These are phyloP conservation scores for Ophiognomonia clavigignenti-juglandacearum DNA, from an alignment of 2,329 filamentous ascomycete species.

Conservation along the genomic window DNA sequence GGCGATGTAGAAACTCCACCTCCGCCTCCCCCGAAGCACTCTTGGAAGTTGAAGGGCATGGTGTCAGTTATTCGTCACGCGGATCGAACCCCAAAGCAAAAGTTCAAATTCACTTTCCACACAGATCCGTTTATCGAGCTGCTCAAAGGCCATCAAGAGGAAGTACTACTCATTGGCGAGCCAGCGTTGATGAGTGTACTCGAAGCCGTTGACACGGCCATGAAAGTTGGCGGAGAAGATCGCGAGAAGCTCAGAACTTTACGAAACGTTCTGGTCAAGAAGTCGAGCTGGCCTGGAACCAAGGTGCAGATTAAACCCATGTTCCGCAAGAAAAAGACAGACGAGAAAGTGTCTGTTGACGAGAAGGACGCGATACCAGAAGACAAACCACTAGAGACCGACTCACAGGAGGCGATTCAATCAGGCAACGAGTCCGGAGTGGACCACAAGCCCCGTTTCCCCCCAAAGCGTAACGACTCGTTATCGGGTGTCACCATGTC, in stretches of 20 bases:
- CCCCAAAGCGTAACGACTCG: constrained; percentile 70
- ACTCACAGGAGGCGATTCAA: not conserved
- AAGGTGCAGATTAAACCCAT: constrained; percentile 99
- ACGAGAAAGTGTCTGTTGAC: constrained; percentile 41
- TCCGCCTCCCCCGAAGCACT: constrained; percentile 75
- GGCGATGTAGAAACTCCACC: constrained; percentile 47
- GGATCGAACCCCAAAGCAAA: constrained; percentile 96
- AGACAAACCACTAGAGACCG: constrained; percentile 6
- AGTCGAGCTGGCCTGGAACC: constrained; percentile 89
- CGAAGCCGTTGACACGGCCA: constrained; percentile 77
- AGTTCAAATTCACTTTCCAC: constrained; percentile 99
- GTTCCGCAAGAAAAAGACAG: constrained; percentile 83
- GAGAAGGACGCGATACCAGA: constrained; percentile 26
- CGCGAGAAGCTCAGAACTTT: constrained; percentile 78
- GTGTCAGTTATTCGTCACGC: constrained; percentile 95
- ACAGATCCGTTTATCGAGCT: constrained; percentile 93
- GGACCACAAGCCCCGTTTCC: constrained; percentile 30
- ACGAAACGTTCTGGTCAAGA: constrained; percentile 83
- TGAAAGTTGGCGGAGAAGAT: constrained; percentile 78
- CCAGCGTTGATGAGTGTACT: constrained; percentile 84
- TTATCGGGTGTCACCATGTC: constrained; percentile 88
- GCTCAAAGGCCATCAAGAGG: constrained; percentile 91
- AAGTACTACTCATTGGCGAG: constrained; percentile 90
- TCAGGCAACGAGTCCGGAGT: constrained; percentile 6
- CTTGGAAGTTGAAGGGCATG: constrained; percentile 97